These are phyloP conservation scores for Aspergillus oerlinghausenensis DNA, from an alignment of 2,329 filamentous ascomycete genomes.

Conservation along the genomic window DNA sequence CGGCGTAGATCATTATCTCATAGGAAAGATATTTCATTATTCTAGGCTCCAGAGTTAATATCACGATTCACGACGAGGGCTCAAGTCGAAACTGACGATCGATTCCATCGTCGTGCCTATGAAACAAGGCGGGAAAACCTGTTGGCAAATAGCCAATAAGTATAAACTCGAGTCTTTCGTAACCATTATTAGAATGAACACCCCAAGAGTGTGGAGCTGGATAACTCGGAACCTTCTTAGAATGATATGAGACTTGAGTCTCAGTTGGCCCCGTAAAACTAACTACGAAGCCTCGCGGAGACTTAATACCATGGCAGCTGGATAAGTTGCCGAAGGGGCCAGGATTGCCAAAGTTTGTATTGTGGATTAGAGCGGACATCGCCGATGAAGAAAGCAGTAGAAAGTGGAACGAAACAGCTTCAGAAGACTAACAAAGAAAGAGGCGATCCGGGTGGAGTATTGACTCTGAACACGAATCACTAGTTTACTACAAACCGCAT, in stretches of 20 bases:
- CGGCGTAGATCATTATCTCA: too few species aligned
- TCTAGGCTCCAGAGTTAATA: not conserved
- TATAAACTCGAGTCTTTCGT: not conserved
- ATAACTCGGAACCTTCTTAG: not conserved
- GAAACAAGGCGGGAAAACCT: not conserved
- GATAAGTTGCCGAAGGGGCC: not conserved
- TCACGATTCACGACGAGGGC: not conserved
- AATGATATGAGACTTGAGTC: not conserved
- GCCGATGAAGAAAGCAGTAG: slow-evolving; percentile 10
- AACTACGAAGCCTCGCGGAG: not conserved
- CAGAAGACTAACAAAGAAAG: not conserved
- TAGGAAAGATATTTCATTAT: not conserved
- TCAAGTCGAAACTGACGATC: not conserved
- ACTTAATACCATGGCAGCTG: not conserved
- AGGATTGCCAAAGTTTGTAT: not conserved
- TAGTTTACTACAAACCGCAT: not conserved
- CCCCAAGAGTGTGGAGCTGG: not conserved
- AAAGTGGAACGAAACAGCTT: not conserved
- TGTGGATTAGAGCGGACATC: slow-evolving; percentile 11
- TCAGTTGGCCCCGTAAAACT: not conserved
- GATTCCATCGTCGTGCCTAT: not conserved
- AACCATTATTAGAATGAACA: not conserved
- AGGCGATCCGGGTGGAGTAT: not conserved
- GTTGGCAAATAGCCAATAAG: too few species aligned
- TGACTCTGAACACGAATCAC: not conserved